Evolutionary conservation across 2,329 filamentous ascomycete genomes (phyloP).

Genomic region (Pseudocercospora crystallina): DNA sequence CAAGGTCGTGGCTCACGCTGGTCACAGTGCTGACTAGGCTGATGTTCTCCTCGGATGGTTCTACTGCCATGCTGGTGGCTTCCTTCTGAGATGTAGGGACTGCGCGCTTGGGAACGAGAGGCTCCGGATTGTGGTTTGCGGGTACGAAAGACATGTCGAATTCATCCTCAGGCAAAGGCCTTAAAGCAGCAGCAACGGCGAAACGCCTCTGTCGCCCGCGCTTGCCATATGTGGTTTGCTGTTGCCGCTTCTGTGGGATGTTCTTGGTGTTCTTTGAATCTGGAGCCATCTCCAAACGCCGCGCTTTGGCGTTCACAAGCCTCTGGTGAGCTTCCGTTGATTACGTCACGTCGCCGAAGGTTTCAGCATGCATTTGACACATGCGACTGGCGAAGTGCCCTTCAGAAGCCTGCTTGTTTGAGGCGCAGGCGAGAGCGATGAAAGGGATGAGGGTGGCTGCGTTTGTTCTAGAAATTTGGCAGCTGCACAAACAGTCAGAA

Average conservation of each 20-base stretch:
- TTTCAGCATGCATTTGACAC: too few species aligned
- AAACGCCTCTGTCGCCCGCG: background rate
- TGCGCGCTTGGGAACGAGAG: slow-evolving; percentile 14
- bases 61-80: slow-evolving; percentile 28
- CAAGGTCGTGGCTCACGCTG: slow-evolving; percentile 18
- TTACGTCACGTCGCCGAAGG: slow-evolving; percentile 1
- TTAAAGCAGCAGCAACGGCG: background rate
- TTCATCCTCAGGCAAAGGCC: too few species aligned
- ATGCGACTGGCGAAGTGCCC: too few species aligned
- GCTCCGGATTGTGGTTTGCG: slow-evolving; percentile 12
- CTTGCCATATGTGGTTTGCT: slow-evolving; percentile 2
- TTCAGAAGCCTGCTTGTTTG: too few species aligned
- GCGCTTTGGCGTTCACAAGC: slow-evolving; percentile 7
- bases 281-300: too few species aligned
- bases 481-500: too few species aligned
- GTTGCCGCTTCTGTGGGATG: background rate
- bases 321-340: slow-evolving; percentile 4
- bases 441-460: too few species aligned
- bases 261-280: too few species aligned
- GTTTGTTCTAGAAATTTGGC: too few species aligned
- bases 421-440: too few species aligned
- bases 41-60: slow-evolving; percentile 29
- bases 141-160: slow-evolving; percentile 20
- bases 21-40: slow-evolving; percentile 25
- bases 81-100: slow-evolving; percentile 21